Conservation (phyloP, 192 early-diverging fungal genomes). For the Linnemannia elongata region DNA sequence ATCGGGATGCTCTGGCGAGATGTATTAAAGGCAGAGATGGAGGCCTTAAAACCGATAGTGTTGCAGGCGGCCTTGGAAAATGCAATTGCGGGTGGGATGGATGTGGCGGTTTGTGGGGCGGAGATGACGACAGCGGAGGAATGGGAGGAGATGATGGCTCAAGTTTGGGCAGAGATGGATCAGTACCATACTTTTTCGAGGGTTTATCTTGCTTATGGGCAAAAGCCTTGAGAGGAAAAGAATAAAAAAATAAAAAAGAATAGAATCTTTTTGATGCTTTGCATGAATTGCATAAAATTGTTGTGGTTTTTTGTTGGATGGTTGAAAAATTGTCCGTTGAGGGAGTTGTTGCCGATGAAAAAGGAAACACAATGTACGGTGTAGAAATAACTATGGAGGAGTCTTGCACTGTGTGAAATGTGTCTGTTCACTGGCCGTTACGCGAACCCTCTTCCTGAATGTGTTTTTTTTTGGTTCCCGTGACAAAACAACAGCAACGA, state of each 20-base stretch:
- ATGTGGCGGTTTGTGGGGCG: slow-evolving; percentile 49
- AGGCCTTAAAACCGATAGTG: slow-evolving; percentile 44
- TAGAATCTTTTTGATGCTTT: background rate
- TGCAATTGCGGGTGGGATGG: slow-evolving; percentile 35
- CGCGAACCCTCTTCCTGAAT: background rate
- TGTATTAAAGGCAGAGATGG: slow-evolving; percentile 54
- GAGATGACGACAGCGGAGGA: slow-evolving; percentile 57
- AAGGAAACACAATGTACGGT: no score
- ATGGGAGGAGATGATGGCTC: slow-evolving; percentile 55
- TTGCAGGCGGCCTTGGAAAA: slow-evolving; percentile 43
- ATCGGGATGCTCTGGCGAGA: slow-evolving; percentile 49
- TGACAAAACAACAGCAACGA: background rate
- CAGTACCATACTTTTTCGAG: slow-evolving; percentile 46
- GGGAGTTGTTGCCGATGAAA: no score
- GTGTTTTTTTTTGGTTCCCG: background rate
- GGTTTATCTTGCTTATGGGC: slow-evolving; percentile 50
- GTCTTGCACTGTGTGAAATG: no score
- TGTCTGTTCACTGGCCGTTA: background rate
- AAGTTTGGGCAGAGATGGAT: slow-evolving; percentile 55
- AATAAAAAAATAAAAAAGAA: background rate
- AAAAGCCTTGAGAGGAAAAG: slow-evolving; percentile 16
- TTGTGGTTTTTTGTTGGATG: background rate
- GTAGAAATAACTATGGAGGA: no score
- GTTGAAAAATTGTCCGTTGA: background rate
- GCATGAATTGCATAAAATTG: no score